Conservation (phyloP, 2,329 filamentous ascomycete genomes). For the Phymatotrichopsis omnivora region DNA sequence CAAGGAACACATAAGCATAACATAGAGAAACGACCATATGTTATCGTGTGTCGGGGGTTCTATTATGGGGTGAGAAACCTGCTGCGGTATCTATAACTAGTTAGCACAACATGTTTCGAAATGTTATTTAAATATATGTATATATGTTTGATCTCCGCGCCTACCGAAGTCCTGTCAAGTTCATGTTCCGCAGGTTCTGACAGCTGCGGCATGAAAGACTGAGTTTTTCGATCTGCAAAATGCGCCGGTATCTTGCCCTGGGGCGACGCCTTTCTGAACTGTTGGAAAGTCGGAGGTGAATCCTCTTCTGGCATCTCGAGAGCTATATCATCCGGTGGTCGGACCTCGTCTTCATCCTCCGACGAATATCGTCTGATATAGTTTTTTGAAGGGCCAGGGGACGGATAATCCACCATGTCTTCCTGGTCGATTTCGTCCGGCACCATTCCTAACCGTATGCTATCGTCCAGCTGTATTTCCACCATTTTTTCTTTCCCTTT, state of each 20-base stretch:
- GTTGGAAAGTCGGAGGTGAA: conserved; percentile 53
- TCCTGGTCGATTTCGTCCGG: conserved; percentile 25
- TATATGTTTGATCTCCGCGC: no score
- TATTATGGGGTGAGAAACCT: conserved; percentile 31
- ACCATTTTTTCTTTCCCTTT: conserved; percentile 62
- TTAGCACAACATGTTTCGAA: no score
- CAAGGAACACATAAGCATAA: conserved; percentile 73
- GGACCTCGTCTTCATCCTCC: conserved; percentile 48
- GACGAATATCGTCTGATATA: conserved; percentile 35
- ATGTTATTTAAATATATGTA: no score
- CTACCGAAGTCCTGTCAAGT: conserved; percentile 26
- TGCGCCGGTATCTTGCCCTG: conserved; percentile 8
- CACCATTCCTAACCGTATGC: conserved; percentile 36
- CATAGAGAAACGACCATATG: conserved; percentile 84
- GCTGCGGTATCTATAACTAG: conserved; percentile 32
- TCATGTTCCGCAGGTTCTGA: conserved; percentile 35
- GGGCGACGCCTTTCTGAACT: conserved; percentile 37
- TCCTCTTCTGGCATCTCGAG: conserved; percentile 38
- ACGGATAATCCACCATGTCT: conserved; percentile 22
- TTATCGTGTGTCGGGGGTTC: conserved; percentile 74
- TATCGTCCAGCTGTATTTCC: conserved; percentile 71
- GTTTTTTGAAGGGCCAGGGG: conserved; percentile 8
- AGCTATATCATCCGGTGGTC: conserved; percentile 45
- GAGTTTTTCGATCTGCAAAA: conserved; percentile 33
- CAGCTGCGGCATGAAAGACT: conserved; percentile 18